Evolutionary conservation across 768 basidiomycete species (phyloP), one percentile per base, ranked within the genome.

Genomic region (Lactarius hatsudake): DNA sequence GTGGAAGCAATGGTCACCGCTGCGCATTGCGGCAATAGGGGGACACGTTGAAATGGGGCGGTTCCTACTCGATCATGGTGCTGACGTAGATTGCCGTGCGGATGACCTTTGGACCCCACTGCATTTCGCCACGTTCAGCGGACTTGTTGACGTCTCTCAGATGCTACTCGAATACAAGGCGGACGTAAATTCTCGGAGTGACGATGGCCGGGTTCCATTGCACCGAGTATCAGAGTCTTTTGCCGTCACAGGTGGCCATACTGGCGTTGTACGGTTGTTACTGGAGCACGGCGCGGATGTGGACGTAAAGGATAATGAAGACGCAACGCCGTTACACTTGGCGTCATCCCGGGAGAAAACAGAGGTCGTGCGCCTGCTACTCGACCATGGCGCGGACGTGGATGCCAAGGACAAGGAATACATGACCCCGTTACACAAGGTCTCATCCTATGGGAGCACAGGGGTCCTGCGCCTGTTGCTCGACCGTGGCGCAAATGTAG

Each of bases 221-320:
- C 23, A 51, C 23, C 23, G 13, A 15, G 51, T 15, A 51, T 51
- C 12, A 5, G 0, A 10, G 9, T 0, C 26, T 28, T 32, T 32
- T 0, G 3, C 0, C 0, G 6, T 5, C n/a, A 28, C 2, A 38
- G 10, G 0, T 38, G 36, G 10, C 36, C 12, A 38, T 38, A 1
- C 12, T 38, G 36, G 12, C 12, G 12, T 38, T 38, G 36, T 38
- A 12, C 36, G 36, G 36, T 4, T 38, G 36, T 4, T 38, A 38
- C 36, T 38, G 12, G 36, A 13, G 36, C 36, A 38, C 36, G 12
- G 36, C 12, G 36, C 36, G 36, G 36, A 38, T 13, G 36, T 38
- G 36, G 12, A 38, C 12, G 3, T 38, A 38, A 38, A 38, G 36
- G 36, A 38, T 0, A 38, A 38, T 12, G 12, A 5, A 4, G 36